These are phyloP conservation scores for Pseudozyma thailandica DNA, from an alignment of 1,284 basidiomycete species.

Conservation along the genomic window DNA sequence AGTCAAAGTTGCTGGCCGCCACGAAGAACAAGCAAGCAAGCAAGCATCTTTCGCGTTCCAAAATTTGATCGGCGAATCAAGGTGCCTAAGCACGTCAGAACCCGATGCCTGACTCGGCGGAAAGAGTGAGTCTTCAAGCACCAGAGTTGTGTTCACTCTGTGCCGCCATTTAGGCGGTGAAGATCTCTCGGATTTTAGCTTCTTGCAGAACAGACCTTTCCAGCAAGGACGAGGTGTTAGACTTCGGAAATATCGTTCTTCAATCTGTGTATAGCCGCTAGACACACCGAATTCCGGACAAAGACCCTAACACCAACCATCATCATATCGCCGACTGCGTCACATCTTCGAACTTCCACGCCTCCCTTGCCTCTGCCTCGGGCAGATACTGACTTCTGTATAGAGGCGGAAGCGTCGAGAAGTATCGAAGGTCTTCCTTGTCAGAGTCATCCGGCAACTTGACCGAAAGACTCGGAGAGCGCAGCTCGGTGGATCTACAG, in stretches of 20 bases:
- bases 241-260: neutral
- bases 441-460: no score
- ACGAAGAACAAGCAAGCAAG: neutral
- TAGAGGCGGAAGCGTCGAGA: constrained; percentile 5
- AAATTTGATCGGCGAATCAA: constrained; percentile 15
- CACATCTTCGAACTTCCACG: neutral
- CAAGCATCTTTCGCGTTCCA: constrained; percentile 10
- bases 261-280: neutral
- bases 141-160: no score
- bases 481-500: no score
- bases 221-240: neutral
- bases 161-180: no score
- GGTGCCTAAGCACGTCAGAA: constrained; percentile 12
- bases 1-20: neutral
- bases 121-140: neutral
- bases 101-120: neutral
- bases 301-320: neutral
- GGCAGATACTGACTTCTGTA: no score
- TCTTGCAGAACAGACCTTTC: neutral
- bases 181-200: constrained; percentile 20
- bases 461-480: no score
- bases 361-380: no score
- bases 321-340: constrained; percentile 15
- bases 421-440: constrained; percentile 9
- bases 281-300: neutral